Evolutionary conservation across 768 basidiomycete species (phyloP), one percentile per base, ranked within the genome.

Genomic region (Cyclocybe aegerita): DNA sequence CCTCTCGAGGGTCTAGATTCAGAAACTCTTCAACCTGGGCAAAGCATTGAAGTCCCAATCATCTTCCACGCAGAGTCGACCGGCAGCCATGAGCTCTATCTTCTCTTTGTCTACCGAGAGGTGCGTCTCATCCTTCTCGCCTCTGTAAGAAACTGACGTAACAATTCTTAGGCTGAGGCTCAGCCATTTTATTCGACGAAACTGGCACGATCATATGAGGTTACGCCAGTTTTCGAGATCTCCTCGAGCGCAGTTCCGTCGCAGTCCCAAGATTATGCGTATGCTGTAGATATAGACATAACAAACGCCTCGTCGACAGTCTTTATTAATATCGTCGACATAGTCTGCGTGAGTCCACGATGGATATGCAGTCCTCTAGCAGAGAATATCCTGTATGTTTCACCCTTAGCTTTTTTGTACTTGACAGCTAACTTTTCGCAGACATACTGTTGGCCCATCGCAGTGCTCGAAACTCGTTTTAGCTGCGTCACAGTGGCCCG

Each of bases 311-410:
- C 72, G 0, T 61, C 68, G 14, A 70, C 70, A 4, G 62, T 62
- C 16, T 60, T 72, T 11, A 59, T 89, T 31, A 58, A 65, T 11
- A 55, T 94, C 12, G 73, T 72, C 3, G 83, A 89, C 56, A 58
- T 93, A 6, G 78, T 77, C 3, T 75, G 80, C 23, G 54, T 91
- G 43, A 92, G 91, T 57, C 81, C 89, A 0, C 69, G 72, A 4
- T 94, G 93, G 93, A 64, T 65, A 37, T 84, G 80, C 53, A 63
- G 65, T 1, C 59, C 76, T 6, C 46, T 78, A n/a, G 55, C 66
- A 2, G 64, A 70, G 8, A 54, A 62, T 11, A 54, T 63, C 14
- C 60, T 70, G 85, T 87, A 57, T 64, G 87, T 71, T 16, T 16
- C 40, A 42, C 43, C 9, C 33, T 60, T 37, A 16, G 37, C 43